Percentiles rank a stretch among this genome's conserved stretches.
Conservation (phyloP, 2,329 filamentous ascomycete species). For the Blastomyces silverae region DNA sequence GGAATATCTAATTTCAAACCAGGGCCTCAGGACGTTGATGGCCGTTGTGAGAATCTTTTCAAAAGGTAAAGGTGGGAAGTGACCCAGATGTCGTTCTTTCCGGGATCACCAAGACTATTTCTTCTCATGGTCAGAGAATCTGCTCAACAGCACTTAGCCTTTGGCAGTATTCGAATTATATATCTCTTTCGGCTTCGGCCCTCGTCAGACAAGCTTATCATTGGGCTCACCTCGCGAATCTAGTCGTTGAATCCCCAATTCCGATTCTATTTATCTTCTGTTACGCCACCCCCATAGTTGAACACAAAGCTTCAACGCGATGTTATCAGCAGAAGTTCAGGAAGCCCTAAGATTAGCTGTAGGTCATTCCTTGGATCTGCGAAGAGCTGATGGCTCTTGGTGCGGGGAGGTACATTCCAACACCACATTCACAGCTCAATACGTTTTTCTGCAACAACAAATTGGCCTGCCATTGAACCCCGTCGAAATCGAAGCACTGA, state of each 20-base stretch:
- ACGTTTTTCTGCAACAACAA: constrained; percentile 26
- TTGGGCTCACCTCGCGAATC: not conserved
- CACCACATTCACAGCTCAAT: constrained; percentile 26
- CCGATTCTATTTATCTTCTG: not conserved
- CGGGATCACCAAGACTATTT: not conserved
- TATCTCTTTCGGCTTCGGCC: not conserved
- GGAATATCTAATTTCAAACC: not conserved
- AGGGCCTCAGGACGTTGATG: not conserved
- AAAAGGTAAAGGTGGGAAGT: not conserved
- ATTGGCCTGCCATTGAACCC: constrained; percentile 21
- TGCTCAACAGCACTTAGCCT: not conserved
- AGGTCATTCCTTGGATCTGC: not conserved
- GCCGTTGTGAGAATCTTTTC: not conserved
- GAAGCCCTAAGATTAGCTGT: not conserved
- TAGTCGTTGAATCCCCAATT: not conserved
- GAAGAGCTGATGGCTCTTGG: not conserved
- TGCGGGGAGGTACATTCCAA: constrained; percentile 23
- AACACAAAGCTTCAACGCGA: not conserved
- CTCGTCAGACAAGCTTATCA: not conserved
- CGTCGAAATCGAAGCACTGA: constrained; percentile 16
- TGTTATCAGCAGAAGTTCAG: not conserved
- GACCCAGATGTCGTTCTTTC: not conserved
- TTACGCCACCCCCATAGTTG: not conserved
- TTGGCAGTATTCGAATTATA: not conserved
- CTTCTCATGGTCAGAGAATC: not conserved